Percentiles rank a stretch among this genome's conserved stretches.
phyloP scores from a whole-genome alignment of 495 filamentous ascomycete genomes.

The Penicillium nucicola region DNA sequence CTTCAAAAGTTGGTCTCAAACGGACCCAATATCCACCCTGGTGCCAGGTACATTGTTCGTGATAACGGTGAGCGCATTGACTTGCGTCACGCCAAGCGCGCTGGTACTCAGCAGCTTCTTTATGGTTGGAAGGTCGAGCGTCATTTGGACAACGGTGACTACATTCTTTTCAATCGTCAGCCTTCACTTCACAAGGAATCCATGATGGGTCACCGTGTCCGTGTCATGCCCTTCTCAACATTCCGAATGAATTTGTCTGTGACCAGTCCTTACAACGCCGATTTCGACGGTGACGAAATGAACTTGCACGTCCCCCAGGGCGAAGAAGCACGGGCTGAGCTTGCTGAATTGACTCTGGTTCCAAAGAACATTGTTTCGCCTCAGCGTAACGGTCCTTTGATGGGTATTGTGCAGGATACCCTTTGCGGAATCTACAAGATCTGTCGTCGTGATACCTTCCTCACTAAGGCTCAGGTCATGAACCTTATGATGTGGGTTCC shows the following conservation, averaged over 20 bases:
- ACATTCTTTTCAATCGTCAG: constrained; percentile 98
- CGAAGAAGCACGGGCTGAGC: constrained; percentile 91
- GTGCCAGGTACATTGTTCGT: constrained; percentile 91
- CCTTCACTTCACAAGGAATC: constrained; percentile 99
- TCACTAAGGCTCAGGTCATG: constrained; percentile 88
- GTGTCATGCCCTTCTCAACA: constrained; percentile 98
- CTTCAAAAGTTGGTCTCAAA: constrained; percentile 85
- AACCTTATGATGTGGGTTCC: constrained; percentile 96
- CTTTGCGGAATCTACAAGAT: constrained; percentile 96
- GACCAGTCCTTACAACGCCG: constrained; percentile 97
- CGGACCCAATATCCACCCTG: constrained; percentile 90
- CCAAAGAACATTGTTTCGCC: constrained; percentile 97
- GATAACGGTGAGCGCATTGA: constrained; percentile 91
- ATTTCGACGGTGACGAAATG: constrained; percentile 99
- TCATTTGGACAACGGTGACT: constrained; percentile 92
- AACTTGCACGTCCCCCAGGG: constrained; percentile 98
- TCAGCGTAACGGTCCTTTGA: constrained; percentile 92
- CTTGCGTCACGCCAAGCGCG: constrained; percentile 83
- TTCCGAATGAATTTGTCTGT: constrained; percentile 97
- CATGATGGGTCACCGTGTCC: constrained; percentile 99
- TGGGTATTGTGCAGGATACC: constrained; percentile 99
- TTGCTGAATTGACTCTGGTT: constrained; percentile 91
- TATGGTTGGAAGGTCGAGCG: constrained; percentile 99
- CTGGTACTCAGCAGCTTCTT: constrained; percentile 75
- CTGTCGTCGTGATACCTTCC: constrained; percentile 85